These are phyloP conservation scores for Globisporangium canariense DNA, from an alignment of 352 stramenopile genomes.

Conservation along the genomic window DNA sequence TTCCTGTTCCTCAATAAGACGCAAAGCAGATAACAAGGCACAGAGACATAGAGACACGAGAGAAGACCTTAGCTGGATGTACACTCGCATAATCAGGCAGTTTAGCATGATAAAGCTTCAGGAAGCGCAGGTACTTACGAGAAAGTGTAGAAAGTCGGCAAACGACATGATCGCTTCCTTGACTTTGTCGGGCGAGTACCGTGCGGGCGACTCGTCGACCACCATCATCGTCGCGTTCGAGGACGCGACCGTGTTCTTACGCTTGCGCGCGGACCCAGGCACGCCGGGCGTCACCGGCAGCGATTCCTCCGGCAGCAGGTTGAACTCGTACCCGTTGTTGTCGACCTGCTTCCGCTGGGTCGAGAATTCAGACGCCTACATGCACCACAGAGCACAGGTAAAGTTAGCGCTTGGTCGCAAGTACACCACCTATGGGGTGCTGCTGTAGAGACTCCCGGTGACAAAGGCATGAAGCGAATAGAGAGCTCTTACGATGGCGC, in stretches of 20 bases:
- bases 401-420: background rate
- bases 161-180: slow-evolving; percentile 81
- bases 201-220: slow-evolving; percentile 44
- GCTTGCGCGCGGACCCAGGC: slow-evolving; percentile 26
- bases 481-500: slow-evolving; percentile 25
- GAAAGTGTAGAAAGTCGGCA: slow-evolving; percentile 77
- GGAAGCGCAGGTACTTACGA: slow-evolving; percentile 40
- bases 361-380: slow-evolving; percentile 24
- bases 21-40: slow-evolving; percentile 9
- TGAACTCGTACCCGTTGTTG: slow-evolving; percentile 47
- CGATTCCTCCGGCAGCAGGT: slow-evolving; percentile 43
- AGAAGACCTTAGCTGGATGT: slow-evolving; percentile 31
- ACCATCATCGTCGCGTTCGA: slow-evolving; percentile 18
- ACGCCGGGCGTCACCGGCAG: slow-evolving; percentile 18
- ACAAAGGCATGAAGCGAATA: background rate
- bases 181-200: slow-evolving; percentile 70
- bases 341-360: slow-evolving; percentile 28
- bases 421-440: no score
- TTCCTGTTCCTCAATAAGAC: slow-evolving; percentile 67
- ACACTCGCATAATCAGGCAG: background rate
- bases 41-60: slow-evolving; percentile 23
- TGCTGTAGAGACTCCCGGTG: no score
- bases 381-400: background rate
- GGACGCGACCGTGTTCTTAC: slow-evolving; percentile 22
- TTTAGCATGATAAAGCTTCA: background rate